These are phyloP conservation scores for Dillenia turbinata DNA, from an alignment of 164 flowering plant species.

Conservation along the genomic window DNA sequence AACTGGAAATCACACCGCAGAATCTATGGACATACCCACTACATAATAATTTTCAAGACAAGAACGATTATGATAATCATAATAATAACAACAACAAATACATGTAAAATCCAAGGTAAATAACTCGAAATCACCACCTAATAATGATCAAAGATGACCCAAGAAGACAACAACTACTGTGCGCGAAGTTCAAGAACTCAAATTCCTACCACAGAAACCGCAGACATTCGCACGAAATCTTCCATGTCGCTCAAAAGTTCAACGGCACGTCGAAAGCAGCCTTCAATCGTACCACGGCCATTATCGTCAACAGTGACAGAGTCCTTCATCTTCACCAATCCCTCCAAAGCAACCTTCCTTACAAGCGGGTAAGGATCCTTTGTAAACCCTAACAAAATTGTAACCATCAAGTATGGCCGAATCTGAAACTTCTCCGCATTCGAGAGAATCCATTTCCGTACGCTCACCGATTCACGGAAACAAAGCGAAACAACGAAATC, in stretches of 20 bases:
- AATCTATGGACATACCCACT: too few species aligned
- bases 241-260: slow-evolving; percentile 63
- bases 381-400: slow-evolving; percentile 56
- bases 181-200: too few species aligned
- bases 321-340: slow-evolving; percentile 35
- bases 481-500: slow-evolving; percentile 13
- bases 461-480: slow-evolving; percentile 35
- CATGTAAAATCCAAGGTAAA: too few species aligned
- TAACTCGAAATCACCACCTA: too few species aligned
- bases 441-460: slow-evolving; percentile 44
- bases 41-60: too few species aligned
- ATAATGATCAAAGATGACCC: too few species aligned
- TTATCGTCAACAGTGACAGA: slow-evolving; percentile 26
- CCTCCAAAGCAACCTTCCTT: slow-evolving; percentile 61
- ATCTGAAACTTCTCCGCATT: slow-evolving; percentile 35
- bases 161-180: too few species aligned
- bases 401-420: slow-evolving; percentile 31
- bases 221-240: slow-evolving; percentile 52
- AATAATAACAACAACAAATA: too few species aligned
- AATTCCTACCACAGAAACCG: slow-evolving; percentile 29
- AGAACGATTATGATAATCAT: too few species aligned
- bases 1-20: too few species aligned
- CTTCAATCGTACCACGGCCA: slow-evolving; percentile 29
- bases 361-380: slow-evolving; percentile 76
- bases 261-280: slow-evolving; percentile 62